A percentile compares a stretch with the other conserved stretches of the same genome.
These are phyloP conservation scores for Elaphomyces granulatus DNA, from an alignment of 495 filamentous ascomycete species.

Conservation along the genomic window DNA sequence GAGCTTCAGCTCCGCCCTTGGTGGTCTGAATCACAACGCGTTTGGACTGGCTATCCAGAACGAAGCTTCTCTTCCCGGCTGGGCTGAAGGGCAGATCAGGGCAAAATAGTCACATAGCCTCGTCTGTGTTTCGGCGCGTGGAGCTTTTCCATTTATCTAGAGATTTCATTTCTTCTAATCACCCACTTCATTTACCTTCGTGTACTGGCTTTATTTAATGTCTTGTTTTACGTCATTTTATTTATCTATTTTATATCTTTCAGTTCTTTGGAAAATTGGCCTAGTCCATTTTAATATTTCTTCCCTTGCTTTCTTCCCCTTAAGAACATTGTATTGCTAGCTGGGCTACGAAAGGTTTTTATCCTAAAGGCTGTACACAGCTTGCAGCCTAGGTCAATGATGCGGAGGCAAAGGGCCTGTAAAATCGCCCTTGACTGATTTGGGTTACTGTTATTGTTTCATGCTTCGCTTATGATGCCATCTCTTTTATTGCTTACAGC, in stretches of 20 bases:
- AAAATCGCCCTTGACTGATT: constrained; percentile 15
- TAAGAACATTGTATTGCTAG: constrained; percentile 31
- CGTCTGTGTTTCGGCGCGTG: too few species aligned
- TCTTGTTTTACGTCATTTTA: constrained; percentile 6
- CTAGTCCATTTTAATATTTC: constrained; percentile 7
- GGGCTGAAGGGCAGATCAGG: constrained; percentile 49
- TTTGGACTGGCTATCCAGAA: constrained; percentile 50
- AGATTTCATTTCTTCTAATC: constrained; percentile 5
- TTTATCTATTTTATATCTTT: constrained; percentile 3
- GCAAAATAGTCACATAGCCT: constrained; percentile 44
- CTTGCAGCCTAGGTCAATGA: constrained; percentile 7
- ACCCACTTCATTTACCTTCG: constrained; percentile 11
- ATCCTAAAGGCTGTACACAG: constrained; percentile 3
- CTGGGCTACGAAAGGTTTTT: constrained; percentile 25
- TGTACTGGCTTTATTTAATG: constrained; percentile 14
- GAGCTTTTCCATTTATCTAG: too few species aligned
- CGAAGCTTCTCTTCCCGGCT: constrained; percentile 49
- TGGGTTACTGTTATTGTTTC: constrained; percentile 4
- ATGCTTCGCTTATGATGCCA: constrained; percentile 13
- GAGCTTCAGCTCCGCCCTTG: constrained; percentile 41
- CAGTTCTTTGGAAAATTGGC: background rate
- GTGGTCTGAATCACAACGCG: constrained; percentile 41
- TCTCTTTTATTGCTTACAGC: constrained; percentile 5
- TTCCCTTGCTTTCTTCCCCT: too few species aligned
- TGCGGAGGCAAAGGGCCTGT: constrained; percentile 9